Evolutionary conservation across 192 early-diverging fungal species (phyloP).

Genomic region (Polychytrium aggregatum): DNA sequence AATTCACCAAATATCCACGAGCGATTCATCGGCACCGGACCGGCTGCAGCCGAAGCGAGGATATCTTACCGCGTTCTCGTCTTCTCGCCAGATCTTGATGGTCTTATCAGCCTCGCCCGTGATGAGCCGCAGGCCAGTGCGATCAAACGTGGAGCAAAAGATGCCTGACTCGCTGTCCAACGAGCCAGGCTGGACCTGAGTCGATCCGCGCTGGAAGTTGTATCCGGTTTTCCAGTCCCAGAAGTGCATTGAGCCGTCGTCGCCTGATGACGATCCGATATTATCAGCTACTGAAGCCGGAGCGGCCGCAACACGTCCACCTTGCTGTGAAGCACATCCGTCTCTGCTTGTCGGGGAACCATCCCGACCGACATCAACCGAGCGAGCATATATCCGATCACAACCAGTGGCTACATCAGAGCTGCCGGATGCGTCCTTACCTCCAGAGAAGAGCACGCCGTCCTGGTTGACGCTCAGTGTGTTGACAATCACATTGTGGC

Average conservation of each 20-base stretch:
- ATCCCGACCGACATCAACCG: too few species aligned
- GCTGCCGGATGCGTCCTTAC: too few species aligned
- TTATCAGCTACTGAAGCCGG: conserved; percentile 2
- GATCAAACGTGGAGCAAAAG: conserved; percentile 91
- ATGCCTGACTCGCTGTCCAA: conserved; percentile 92
- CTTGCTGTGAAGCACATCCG: too few species aligned
- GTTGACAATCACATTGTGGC: conserved; percentile 83
- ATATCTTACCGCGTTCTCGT: conserved; percentile 69
- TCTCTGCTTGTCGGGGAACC: too few species aligned
- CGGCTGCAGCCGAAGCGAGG: too few species aligned
- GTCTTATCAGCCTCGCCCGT: conserved; percentile 99
- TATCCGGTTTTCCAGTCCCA: conserved; percentile 95
- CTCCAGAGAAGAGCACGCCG: conserved; percentile 88
- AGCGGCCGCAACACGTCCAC: too few species aligned
- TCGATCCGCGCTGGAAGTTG: conserved; percentile 84
- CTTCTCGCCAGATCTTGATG: conserved; percentile 95
- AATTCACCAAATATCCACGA: too few species aligned
- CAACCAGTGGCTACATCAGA: too few species aligned
- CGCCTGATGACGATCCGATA: conserved; percentile 37
- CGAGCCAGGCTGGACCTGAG: conserved; percentile 88
- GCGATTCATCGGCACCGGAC: too few species aligned
- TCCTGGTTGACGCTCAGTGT: conserved; percentile 80
- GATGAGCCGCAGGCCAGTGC: conserved; percentile 85
- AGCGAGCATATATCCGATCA: too few species aligned
- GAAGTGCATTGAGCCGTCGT: conserved; percentile 94